Evolutionary conservation across 768 basidiomycete species (phyloP).

Genomic region (Crassisporium funariophilum): DNA sequence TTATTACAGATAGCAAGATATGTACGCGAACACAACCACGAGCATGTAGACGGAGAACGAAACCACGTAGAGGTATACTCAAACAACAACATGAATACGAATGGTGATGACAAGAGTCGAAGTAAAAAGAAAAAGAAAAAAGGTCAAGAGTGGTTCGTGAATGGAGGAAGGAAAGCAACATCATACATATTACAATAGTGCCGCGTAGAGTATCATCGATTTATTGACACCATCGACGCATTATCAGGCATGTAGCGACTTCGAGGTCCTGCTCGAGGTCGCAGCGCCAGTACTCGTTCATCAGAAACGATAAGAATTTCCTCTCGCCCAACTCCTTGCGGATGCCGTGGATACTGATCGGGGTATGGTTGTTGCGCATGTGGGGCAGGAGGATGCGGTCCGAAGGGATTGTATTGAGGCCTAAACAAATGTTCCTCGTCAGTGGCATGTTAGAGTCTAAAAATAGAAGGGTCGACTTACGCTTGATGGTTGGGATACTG

Average conservation of each 20-base stretch:
- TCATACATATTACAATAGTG: slow-evolving; percentile 12
- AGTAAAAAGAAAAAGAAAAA: slow-evolving; percentile 8
- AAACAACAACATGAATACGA: background rate
- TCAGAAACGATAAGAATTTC: slow-evolving; percentile 92
- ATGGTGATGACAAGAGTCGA: background rate
- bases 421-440: slow-evolving; percentile 11
- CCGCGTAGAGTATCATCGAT: slow-evolving; percentile 37
- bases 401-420: slow-evolving; percentile 20
- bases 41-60: no score
- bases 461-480: slow-evolving; percentile 15
- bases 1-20: no score
- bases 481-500: slow-evolving; percentile 32
- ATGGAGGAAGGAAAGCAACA: no score
- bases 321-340: slow-evolving; percentile 61
- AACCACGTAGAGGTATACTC: background rate
- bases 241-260: slow-evolving; percentile 42
- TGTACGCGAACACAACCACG: no score
- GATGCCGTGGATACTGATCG: slow-evolving; percentile 45
- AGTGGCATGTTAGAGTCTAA: background rate
- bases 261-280: slow-evolving; percentile 42
- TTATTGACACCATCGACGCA: slow-evolving; percentile 45
- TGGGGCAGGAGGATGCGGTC: slow-evolving; percentile 15
- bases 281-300: slow-evolving; percentile 77
- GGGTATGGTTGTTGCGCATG: slow-evolving; percentile 37
- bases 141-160: slow-evolving; percentile 9